phyloP scores from a whole-genome alignment of 139 green algal genomes.

The Chlorella sp. region DNA sequence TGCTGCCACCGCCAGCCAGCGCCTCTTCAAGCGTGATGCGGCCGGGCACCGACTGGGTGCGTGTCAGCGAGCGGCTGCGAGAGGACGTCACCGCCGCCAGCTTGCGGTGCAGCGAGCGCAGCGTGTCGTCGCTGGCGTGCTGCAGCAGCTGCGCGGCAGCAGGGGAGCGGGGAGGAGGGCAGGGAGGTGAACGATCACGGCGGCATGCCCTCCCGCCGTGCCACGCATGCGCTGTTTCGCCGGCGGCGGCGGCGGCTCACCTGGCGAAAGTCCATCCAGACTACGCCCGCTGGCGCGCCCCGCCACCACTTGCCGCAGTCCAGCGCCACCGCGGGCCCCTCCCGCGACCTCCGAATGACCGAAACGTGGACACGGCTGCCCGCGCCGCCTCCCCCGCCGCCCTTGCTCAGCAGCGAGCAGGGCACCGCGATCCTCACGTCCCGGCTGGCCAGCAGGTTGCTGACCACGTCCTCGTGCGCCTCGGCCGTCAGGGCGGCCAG shows the following conservation, averaged over 20 bases:
- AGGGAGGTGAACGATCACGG: background rate
- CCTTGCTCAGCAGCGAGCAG: constrained; percentile 24
- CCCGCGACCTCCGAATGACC: background rate
- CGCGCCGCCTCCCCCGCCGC: background rate
- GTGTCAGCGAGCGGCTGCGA: background rate
- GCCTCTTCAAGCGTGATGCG: background rate
- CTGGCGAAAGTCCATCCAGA: constrained; percentile 16
- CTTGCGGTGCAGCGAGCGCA: constrained; percentile 5
- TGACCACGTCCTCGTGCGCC: background rate
- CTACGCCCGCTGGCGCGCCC: background rate
- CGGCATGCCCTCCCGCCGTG: background rate
- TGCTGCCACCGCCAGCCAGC: too few relatives aligned
- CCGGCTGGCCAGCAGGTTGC: background rate
- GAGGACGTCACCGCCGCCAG: background rate
- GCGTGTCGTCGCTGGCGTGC: constrained; percentile 21
- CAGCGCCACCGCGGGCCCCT: background rate
- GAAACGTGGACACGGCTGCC: background rate
- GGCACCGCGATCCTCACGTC: constrained; percentile 26
- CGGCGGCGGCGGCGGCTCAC: background rate
- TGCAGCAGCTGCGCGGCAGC: constrained; percentile 16
- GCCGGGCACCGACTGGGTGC: constrained; percentile 1
- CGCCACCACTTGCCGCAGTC: constrained; percentile 24
- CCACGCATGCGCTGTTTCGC: background rate
- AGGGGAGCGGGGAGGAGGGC: background rate
- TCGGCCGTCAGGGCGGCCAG: background rate